Evolutionary conservation across 768 basidiomycete genomes (phyloP).

Genomic region (Artomyces pyxidatus): DNA sequence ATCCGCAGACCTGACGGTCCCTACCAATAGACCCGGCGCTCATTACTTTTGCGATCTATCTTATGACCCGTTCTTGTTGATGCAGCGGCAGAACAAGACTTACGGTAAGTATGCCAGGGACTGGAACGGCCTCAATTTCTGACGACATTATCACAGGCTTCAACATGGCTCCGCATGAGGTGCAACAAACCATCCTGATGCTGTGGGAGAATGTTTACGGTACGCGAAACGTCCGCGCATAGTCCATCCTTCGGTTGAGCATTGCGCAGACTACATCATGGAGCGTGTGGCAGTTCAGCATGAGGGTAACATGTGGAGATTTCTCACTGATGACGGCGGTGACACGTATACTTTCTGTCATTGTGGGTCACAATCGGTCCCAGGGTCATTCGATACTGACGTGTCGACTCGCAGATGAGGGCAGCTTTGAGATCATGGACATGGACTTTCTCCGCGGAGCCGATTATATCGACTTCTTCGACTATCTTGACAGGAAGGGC

Average conservation of each 20-base stretch:
- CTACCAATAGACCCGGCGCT: slow-evolving; percentile 34
- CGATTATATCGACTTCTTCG: slow-evolving; percentile 1
- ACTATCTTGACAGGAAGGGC: slow-evolving; percentile 8
- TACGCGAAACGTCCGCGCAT: no score
- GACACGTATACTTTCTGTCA: slow-evolving; percentile 6
- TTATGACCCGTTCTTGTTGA: slow-evolving; percentile 46
- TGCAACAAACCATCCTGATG: slow-evolving; percentile 60
- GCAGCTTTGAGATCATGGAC: slow-evolving; percentile 4
- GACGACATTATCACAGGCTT: no score
- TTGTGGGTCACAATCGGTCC: not conserved
- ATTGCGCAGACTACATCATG: not conserved
- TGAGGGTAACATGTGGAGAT: not conserved
- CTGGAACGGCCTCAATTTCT: no score
- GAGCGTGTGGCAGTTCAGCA: not conserved
- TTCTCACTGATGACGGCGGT: slow-evolving; percentile 2
- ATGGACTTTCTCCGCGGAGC: slow-evolving; percentile 5
- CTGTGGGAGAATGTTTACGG: slow-evolving; percentile 66
- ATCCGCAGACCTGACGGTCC: not conserved
- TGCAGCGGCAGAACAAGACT: slow-evolving; percentile 45
- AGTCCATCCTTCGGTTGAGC: not conserved
- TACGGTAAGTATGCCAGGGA: slow-evolving; percentile 31
- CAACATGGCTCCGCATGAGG: slow-evolving; percentile 67
- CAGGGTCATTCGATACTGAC: not conserved
- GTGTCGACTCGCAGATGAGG: not conserved
- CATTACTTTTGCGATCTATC: slow-evolving; percentile 48